Base-by-base conservation (phyloP, 139 green algal species). In the Pleodorina starrii region DNA sequence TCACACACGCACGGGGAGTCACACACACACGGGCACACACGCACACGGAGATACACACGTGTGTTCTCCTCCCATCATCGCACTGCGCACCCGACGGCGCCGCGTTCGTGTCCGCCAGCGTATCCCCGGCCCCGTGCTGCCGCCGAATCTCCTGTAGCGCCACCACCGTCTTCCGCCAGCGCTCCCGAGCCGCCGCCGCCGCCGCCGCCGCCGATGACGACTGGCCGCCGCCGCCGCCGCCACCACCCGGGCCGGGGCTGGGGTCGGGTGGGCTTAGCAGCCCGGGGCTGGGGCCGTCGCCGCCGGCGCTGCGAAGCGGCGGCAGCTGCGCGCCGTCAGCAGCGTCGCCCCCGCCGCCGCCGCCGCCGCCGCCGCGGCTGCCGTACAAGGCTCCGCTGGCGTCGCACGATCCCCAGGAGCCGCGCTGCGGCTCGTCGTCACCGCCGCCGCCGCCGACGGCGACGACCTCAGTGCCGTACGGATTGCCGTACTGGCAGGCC, bases 41-140 rank as follows among this genome's bases (percentile, higher is more conserved):
- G n/a, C n/a, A n/a, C n/a, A n/a, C n/a, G n/a, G n/a, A n/a, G n/a
- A n/a, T n/a, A n/a, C n/a, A n/a, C n/a, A n/a, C n/a, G n/a, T n/a
- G n/a, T n/a, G n/a, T n/a, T n/a, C n/a, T n/a, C n/a, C n/a, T n/a
- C n/a, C n/a, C n/a, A n/a, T n/a, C n/a, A n/a, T n/a, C n/a, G n/a
- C n/a, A n/a, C n/a, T n/a, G n/a, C 59, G 0, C 42, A 87, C 81
- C 81, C 43, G n/a, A 10, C 63, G 81, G 81, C 44, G 69, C n/a
- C 16, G 81, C 35, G 0, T 29, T 42, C 42, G 23, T 44, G 81
- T 87, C 81, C 60, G 63, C 60, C 81, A 87, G 42, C 21, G 42
- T 63, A 14, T 36, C 2, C 21, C 60, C 81, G 0, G 14, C 27
- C 10, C 29, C 2, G 81, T 87, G 81, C 81, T 78, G 60, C 60